Conservation (phyloP, 73 alveolate species). For the Paramecium primaurelia region DNA sequence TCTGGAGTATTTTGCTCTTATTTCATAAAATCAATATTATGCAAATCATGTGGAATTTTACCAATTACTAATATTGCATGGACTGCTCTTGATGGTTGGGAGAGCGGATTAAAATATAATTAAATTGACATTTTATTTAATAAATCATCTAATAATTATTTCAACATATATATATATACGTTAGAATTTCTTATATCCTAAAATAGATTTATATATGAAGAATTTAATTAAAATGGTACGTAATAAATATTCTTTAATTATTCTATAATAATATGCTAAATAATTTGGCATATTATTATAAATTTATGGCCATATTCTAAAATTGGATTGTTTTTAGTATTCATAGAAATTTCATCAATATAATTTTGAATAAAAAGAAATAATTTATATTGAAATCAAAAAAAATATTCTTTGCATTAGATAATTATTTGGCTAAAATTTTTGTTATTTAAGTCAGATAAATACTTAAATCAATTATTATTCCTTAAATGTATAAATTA, state of each 20-base stretch:
- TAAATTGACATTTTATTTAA: background rate
- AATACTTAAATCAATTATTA: background rate
- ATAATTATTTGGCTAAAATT: background rate
- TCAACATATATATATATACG: background rate
- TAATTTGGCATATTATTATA: background rate
- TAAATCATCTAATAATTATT: background rate
- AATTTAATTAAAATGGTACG: background rate
- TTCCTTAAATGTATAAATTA: background rate
- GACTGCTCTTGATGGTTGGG: slow-evolving; percentile 46
- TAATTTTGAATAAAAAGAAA: background rate
- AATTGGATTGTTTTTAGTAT: background rate
- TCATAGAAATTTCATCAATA: background rate
- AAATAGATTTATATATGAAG: background rate
- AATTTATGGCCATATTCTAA: background rate
- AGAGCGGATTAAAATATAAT: background rate
- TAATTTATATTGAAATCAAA: background rate
- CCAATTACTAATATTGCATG: background rate
- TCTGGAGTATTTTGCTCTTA: background rate
- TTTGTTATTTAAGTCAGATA: background rate
- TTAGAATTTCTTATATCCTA: background rate
- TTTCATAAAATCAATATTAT: slow-evolving; percentile 16
- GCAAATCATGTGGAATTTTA: background rate
- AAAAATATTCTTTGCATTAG: background rate
- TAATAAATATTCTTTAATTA: background rate
- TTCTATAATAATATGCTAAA: background rate